Evolutionary conservation across 1,284 basidiomycete species (phyloP).

Genomic region (Sphaerobolus stellatus): DNA sequence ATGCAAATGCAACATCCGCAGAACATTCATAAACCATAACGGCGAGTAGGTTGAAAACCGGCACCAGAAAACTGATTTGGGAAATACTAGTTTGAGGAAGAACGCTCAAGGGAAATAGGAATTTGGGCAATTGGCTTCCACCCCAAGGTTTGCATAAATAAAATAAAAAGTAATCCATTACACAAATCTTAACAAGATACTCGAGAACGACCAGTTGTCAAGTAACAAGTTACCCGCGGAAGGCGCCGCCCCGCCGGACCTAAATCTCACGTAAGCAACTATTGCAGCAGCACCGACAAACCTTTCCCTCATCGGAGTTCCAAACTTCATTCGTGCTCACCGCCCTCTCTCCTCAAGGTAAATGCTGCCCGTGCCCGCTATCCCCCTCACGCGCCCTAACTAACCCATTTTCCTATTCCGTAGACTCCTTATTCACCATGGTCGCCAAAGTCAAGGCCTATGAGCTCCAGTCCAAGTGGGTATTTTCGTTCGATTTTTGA

Average conservation of each 20-base stretch:
- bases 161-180: no score
- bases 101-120: no score
- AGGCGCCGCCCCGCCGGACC: neutral
- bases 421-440: constrained; percentile 50
- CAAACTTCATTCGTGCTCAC: neutral
- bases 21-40: no score
- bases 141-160: no score
- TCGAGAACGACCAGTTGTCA: no score
- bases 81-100: no score
- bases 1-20: no score
- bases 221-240: no score
- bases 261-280: constrained; percentile 12
- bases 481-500: constrained; percentile 15
- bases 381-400: neutral
- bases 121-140: no score
- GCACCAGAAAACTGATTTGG: no score
- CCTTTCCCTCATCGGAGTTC: constrained; percentile 5
- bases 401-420: neutral
- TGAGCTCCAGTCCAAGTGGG: constrained; percentile 97
- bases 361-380: neutral
- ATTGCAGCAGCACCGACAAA: neutral
- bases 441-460: constrained; percentile 93
- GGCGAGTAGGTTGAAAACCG: no score
- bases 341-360: constrained; percentile 12
- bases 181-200: no score